Base-by-base conservation (phyloP, 805 yeast genomes). In the Danielia reshetovae region DNA sequence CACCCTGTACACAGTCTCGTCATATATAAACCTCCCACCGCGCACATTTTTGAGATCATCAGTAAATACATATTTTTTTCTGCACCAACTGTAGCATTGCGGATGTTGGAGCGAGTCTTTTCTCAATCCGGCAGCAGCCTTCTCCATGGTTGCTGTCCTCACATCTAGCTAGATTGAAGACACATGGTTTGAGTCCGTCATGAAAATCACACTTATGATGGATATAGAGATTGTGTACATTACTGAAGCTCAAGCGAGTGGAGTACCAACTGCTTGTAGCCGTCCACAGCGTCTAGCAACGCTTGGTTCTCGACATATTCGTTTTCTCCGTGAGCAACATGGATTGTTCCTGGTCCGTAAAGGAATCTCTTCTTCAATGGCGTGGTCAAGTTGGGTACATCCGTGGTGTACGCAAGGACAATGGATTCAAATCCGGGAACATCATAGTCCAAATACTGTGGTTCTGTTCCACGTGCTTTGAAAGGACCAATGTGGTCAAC, bases 341-440 rank as follows among this genome's bases (percentile, higher is more conserved):
- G 63, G 31, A 79, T 78, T 2, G 78, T 58, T 2, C 87, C 87
- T 3, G 86, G 85, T 0, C 86, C 87, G 45, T 77, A 80, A 7
- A 80, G 56, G 46, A 75, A 79, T 46, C 75, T 61, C 36, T 60
- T 31, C 17, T 48, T 34, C 26, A 59, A 39, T 6, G 45, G 45
- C 4, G 48, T 41, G 3, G 27, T 29, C 29, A 63, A 49, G 34
- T 55, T 46, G 2, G 66, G 66, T 13, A 60, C 49, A 34, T 60
- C 65, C 2, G 82, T 76, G 16, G 69, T 65, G 46, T 74, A 76
- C 1, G 79, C 72, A 41, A 72, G 54, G 5, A 70, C 59, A 13
- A 65, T 57, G 11, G 65, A 58, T 3, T 79, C 83, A 45, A 81
- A 81, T 0, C 85, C 86, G n/a, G 78, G 76, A 5, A 81, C 79